A percentile compares a stretch with the other conserved stretches of the same genome.
Conservation (phyloP, 2,329 filamentous ascomycete species). For the Didymosphaeria variabile region DNA sequence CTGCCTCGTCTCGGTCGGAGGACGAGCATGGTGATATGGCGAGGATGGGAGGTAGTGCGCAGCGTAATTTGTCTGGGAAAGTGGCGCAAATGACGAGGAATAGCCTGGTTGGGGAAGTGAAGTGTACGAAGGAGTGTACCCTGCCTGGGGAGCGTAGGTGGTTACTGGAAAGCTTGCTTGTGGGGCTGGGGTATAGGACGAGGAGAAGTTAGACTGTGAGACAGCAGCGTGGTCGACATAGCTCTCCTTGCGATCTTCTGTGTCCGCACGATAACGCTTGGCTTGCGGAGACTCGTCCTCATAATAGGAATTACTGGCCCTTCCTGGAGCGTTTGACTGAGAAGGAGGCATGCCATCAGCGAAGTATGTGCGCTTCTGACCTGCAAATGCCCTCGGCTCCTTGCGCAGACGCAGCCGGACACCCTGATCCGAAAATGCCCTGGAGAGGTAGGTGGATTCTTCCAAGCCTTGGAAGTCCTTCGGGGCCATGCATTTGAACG, state of each 20-base stretch:
- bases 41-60: neutral
- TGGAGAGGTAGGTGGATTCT: conserved; percentile 82
- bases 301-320: conserved; percentile 4
- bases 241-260: conserved; percentile 19
- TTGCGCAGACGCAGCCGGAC: conserved; percentile 84
- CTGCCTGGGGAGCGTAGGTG: neutral
- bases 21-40: neutral
- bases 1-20: neutral
- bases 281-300: conserved; percentile 17
- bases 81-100: neutral
- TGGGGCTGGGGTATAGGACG: conserved; percentile 1
- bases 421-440: conserved; percentile 86
- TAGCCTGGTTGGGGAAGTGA: neutral
- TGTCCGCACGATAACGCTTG: conserved; percentile 20
- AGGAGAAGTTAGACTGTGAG: neutral
- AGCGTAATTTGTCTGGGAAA: neutral
- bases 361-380: conserved; percentile 34
- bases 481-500: conserved; percentile 68
- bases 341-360: conserved; percentile 9
- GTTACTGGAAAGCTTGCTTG: neutral
- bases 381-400: conserved; percentile 67
- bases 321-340: neutral
- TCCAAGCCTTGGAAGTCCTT: conserved; percentile 82
- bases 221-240: neutral
- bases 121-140: neutral